A percentile compares a stretch with the other conserved stretches of the same genome.
phyloP scores from a whole-genome alignment of 306 rosid species.

The Vigna nakashimae region DNA sequence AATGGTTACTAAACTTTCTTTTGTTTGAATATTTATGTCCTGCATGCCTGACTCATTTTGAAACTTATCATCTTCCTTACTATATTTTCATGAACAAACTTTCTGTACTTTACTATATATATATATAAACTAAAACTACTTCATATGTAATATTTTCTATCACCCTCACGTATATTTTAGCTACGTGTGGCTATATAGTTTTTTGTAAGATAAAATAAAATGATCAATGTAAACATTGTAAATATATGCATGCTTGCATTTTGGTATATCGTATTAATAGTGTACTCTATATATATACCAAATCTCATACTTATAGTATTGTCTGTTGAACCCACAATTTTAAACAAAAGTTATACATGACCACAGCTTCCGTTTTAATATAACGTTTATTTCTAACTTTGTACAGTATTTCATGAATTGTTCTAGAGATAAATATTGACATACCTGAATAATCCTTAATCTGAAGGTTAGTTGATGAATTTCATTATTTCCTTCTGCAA shows the following conservation, averaged over 20 bases:
- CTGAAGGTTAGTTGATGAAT: slow-evolving; percentile 61
- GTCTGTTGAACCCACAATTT: background rate
- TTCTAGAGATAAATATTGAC: slow-evolving; percentile 22
- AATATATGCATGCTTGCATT: background rate
- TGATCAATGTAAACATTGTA: background rate
- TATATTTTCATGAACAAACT: background rate
- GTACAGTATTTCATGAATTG: background rate
- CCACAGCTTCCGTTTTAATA: background rate
- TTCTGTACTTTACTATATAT: background rate
- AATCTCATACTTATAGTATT: background rate
- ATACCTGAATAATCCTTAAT: slow-evolving; percentile 78
- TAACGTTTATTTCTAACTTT: background rate
- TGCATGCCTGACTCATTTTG: slow-evolving; percentile 8
- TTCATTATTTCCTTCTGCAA: slow-evolving; percentile 43
- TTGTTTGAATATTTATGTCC: background rate
- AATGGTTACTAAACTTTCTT: background rate
- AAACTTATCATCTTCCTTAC: background rate
- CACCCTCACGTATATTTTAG: background rate
- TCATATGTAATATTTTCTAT: background rate
- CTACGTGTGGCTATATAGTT: background rate
- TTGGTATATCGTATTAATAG: background rate
- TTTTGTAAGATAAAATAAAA: background rate
- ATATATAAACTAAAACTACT: background rate
- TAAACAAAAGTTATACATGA: background rate
- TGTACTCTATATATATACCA: background rate